Evolutionary conservation across 306 rosid genomes (phyloP).

Genomic region (Malus asiatica): DNA sequence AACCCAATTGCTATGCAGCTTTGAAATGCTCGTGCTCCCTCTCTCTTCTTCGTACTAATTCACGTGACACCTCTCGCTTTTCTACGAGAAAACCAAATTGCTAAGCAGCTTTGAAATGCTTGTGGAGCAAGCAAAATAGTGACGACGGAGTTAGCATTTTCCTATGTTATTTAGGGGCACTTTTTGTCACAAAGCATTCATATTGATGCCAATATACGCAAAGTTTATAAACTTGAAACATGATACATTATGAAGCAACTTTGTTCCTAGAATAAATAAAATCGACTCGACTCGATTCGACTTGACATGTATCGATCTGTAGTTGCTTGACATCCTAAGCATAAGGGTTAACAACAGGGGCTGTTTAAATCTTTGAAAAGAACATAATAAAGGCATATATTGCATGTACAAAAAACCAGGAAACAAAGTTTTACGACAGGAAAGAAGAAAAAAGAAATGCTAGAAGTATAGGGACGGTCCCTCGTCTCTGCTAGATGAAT

Average conservation of each 20-base stretch:
- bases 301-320: background rate
- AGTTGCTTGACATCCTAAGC: background rate
- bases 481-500: constrained; percentile 6
- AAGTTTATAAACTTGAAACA: background rate
- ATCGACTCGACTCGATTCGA: background rate
- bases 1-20: too few species aligned
- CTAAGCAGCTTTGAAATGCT: too few species aligned
- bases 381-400: constrained; percentile 3
- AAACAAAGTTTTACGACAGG: too few species aligned
- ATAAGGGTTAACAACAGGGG: background rate
- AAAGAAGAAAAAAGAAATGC: background rate
- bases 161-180: too few species aligned
- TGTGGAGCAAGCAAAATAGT: too few species aligned
- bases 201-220: background rate
- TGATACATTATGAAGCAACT: background rate
- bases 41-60: too few species aligned
- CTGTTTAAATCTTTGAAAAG: background rate
- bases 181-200: background rate
- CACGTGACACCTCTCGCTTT: too few species aligned
- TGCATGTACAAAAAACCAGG: constrained; percentile 9
- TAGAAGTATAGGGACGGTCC: background rate
- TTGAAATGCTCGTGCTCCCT: too few species aligned
- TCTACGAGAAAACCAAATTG: too few species aligned
- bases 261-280: background rate
- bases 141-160: too few species aligned